phyloP scores from a whole-genome alignment of 805 yeast genomes.

The Scheffersomyces ergatensis region DNA sequence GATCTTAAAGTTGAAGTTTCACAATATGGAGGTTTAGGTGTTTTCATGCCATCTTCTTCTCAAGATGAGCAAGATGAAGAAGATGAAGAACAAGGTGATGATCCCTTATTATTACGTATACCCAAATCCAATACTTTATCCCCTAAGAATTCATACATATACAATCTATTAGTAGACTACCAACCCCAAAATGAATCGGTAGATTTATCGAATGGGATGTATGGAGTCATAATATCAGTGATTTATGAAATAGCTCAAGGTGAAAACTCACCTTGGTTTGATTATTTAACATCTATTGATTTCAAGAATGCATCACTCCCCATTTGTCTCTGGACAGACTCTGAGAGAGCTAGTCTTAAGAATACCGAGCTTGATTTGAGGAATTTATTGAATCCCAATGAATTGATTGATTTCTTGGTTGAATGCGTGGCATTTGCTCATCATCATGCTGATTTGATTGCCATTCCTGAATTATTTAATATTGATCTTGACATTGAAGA shows the following conservation, averaged over 20 bases:
- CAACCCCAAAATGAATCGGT: conserved; percentile 23
- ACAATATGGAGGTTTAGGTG: conserved; percentile 62
- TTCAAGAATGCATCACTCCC: conserved; percentile 42
- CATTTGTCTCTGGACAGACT: conserved; percentile 62
- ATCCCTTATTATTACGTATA: conserved; percentile 44
- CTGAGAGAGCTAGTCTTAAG: conserved; percentile 43
- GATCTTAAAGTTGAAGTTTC: conserved; percentile 48
- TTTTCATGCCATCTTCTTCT: conserved; percentile 46
- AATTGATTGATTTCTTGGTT: conserved; percentile 37
- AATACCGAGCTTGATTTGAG: conserved; percentile 64
- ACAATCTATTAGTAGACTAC: conserved; percentile 64
- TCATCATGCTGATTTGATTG: conserved; percentile 19
- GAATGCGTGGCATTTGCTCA: conserved; percentile 44
- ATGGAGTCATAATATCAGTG: conserved; percentile 64
- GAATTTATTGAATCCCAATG: conserved; percentile 54
- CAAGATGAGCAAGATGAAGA: conserved; percentile 22
- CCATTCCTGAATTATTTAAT: conserved; percentile 36
- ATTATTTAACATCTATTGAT: conserved; percentile 57
- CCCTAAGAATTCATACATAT: conserved; percentile 56
- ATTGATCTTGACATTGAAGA: conserved; percentile 6
- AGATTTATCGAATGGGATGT: conserved; percentile 50
- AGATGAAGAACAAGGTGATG: conserved; percentile 14
- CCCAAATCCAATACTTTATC: conserved; percentile 63
- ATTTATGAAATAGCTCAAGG: conserved; percentile 65
- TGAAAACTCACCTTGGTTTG: conserved; percentile 76